A percentile compares a stretch with the other conserved stretches of the same genome.
phyloP scores from a whole-genome alignment of 2,329 filamentous ascomycete species.

The Aphanoascus verrucosus region DNA sequence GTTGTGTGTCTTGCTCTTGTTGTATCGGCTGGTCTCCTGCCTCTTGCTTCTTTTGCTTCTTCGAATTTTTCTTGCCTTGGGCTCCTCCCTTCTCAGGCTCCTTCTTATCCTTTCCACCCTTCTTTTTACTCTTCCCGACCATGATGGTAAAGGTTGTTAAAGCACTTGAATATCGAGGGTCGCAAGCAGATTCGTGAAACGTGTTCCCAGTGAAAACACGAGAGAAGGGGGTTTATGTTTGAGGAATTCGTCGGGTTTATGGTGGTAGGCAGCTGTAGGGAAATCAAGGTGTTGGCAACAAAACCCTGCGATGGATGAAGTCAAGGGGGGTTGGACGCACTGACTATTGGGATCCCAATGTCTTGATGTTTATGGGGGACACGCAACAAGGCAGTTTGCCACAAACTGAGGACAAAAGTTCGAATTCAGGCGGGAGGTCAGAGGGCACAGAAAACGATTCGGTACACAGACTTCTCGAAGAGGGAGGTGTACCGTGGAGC shows the following conservation, averaged over 20 bases:
- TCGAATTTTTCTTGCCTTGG: slow-evolving; percentile 13
- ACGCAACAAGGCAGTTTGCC: slow-evolving; percentile 10
- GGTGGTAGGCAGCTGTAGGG: neutral
- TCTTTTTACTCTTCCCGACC: slow-evolving; percentile 12
- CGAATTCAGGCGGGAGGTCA: slow-evolving; percentile 8
- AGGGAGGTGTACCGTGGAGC: slow-evolving; percentile 13
- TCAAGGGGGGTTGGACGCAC: slow-evolving; percentile 1
- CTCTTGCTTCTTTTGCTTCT: slow-evolving; percentile 12
- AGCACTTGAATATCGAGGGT: slow-evolving; percentile 3
- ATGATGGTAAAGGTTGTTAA: slow-evolving; percentile 6
- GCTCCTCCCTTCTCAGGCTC: slow-evolving; percentile 6
- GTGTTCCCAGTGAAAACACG: slow-evolving; percentile 17
- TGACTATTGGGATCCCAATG: slow-evolving; percentile 1
- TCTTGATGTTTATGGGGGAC: slow-evolving; percentile 9
- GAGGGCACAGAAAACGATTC: slow-evolving; percentile 7
- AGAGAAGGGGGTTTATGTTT: neutral
- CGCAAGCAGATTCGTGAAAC: slow-evolving; percentile 13
- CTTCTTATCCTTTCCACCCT: slow-evolving; percentile 14
- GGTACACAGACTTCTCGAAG: neutral
- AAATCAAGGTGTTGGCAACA: slow-evolving; percentile 4
- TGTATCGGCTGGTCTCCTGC: slow-evolving; percentile 7
- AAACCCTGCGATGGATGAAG: neutral
- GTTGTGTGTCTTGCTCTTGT: slow-evolving; percentile 2
- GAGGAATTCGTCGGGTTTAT: neutral
- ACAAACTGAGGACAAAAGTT: slow-evolving; percentile 6